phyloP scores from a whole-genome alignment of 1,284 basidiomycete genomes.

The Phlebopus sp. region DNA sequence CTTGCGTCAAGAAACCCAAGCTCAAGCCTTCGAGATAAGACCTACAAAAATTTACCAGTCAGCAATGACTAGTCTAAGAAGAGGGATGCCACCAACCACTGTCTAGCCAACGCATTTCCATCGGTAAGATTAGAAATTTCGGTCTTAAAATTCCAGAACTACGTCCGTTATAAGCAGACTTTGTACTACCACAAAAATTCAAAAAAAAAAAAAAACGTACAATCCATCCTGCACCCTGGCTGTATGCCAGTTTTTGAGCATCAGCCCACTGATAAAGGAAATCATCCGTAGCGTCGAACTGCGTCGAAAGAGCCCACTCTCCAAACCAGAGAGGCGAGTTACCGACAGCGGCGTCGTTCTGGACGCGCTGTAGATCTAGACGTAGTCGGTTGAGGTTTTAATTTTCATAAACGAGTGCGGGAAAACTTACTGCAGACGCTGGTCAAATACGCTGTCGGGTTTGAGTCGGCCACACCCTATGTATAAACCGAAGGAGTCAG shows the following conservation, averaged over 20 bases:
- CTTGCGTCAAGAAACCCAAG: slow-evolving; percentile 57
- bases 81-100: slow-evolving; percentile 49
- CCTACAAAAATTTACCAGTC: slow-evolving; percentile 37
- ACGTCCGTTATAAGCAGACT: slow-evolving; percentile 7
- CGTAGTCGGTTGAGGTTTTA: background rate
- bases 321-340: slow-evolving; percentile 44
- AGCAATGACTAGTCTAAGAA: background rate
- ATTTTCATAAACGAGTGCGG: background rate
- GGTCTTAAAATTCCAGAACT: slow-evolving; percentile 80
- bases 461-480: slow-evolving; percentile 67
- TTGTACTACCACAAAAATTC: background rate
- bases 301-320: slow-evolving; percentile 72
- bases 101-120: slow-evolving; percentile 47
- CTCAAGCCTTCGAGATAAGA: slow-evolving; percentile 66
- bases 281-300: slow-evolving; percentile 60
- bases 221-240: slow-evolving; percentile 65
- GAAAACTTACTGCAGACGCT: slow-evolving; percentile 62
- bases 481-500: slow-evolving; percentile 4
- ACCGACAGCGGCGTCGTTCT: slow-evolving; percentile 35
- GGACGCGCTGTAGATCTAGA: slow-evolving; percentile 27
- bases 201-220: slow-evolving; percentile 42
- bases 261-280: slow-evolving; percentile 75
- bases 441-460: slow-evolving; percentile 59
- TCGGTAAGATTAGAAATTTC: slow-evolving; percentile 50
- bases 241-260: slow-evolving; percentile 69